Evolutionary conservation across 441 rosid genomes (phyloP).

Genomic region (Pelargonium australe): DNA sequence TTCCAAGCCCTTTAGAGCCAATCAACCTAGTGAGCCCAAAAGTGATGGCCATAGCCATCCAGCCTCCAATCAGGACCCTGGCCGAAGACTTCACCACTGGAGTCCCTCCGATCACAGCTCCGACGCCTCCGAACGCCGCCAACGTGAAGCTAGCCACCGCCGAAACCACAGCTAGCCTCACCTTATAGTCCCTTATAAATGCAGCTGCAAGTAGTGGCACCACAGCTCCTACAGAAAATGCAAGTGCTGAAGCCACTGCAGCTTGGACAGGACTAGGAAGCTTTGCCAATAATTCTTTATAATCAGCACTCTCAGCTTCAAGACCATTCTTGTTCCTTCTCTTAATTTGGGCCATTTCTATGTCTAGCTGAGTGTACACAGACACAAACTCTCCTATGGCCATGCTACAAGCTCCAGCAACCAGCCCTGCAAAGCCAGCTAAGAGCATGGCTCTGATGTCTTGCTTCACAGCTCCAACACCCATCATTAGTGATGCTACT

Average conservation of each 20-base stretch:
- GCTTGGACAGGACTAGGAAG: conserved; percentile 44
- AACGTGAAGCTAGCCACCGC: conserved; percentile 32
- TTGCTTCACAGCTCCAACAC: background rate
- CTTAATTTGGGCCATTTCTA: conserved; percentile 36
- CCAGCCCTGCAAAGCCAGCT: conserved; percentile 40
- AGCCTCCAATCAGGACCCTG: conserved; percentile 44
- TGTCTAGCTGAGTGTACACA: conserved; percentile 40
- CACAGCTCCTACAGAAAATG: conserved; percentile 41
- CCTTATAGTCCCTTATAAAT: conserved; percentile 33
- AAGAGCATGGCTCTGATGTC: conserved; percentile 45
- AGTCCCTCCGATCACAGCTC: conserved; percentile 39
- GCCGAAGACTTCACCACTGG: conserved; percentile 30
- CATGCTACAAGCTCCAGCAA: conserved; percentile 49
- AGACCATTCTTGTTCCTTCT: conserved; percentile 17
- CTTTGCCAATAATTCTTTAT: background rate
- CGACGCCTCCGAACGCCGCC: conserved; percentile 31
- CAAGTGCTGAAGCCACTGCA: conserved; percentile 39
- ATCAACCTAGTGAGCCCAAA: conserved; percentile 46
- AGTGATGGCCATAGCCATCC: conserved; percentile 51
- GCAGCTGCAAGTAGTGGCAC: conserved; percentile 35
- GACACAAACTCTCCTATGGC: conserved; percentile 55
- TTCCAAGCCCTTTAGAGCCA: conserved; percentile 27
- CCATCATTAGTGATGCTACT: conserved; percentile 45
- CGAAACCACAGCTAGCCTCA: conserved; percentile 37
- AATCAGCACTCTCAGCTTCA: conserved; percentile 22